These are phyloP conservation scores for Ochromonadaceae sp. DNA, from an alignment of 352 stramenopile species.

Conservation along the genomic window DNA sequence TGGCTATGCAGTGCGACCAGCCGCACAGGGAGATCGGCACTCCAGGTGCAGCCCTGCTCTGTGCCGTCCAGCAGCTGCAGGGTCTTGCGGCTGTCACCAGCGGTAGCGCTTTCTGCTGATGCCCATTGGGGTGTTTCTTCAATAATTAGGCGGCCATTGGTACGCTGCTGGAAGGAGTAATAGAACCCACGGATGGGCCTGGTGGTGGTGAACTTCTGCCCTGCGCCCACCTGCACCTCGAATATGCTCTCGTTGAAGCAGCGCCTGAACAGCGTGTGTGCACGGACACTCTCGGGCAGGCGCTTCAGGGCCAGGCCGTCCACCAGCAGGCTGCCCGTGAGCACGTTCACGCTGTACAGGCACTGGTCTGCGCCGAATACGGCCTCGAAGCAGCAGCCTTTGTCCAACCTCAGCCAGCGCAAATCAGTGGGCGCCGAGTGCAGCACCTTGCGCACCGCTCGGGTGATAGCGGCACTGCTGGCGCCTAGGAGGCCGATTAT, in stretches of 20 bases:
- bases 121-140: too few relatives aligned
- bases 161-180: too few relatives aligned
- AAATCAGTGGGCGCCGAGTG: too few relatives aligned
- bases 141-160: too few relatives aligned
- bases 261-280: background rate
- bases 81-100: too few relatives aligned
- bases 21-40: slow-evolving; percentile 1
- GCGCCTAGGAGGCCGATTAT: too few relatives aligned
- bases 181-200: too few relatives aligned
- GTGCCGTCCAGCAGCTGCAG: slow-evolving; percentile 13
- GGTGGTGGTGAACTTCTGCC: background rate
- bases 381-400: slow-evolving; percentile 18
- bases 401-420: too few relatives aligned
- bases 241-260: slow-evolving; percentile 12
- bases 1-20: slow-evolving; percentile 15
- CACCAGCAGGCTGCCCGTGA: slow-evolving; percentile 7
- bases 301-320: background rate
- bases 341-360: slow-evolving; percentile 15
- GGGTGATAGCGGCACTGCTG: too few relatives aligned
- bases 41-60: slow-evolving; percentile 9
- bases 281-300: background rate
- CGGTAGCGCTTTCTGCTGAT: too few relatives aligned
- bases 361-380: background rate
- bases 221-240: background rate
- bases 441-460: too few relatives aligned